Base-by-base conservation (phyloP, 1,284 basidiomycete species). In the Sphagnurus paluster region DNA sequence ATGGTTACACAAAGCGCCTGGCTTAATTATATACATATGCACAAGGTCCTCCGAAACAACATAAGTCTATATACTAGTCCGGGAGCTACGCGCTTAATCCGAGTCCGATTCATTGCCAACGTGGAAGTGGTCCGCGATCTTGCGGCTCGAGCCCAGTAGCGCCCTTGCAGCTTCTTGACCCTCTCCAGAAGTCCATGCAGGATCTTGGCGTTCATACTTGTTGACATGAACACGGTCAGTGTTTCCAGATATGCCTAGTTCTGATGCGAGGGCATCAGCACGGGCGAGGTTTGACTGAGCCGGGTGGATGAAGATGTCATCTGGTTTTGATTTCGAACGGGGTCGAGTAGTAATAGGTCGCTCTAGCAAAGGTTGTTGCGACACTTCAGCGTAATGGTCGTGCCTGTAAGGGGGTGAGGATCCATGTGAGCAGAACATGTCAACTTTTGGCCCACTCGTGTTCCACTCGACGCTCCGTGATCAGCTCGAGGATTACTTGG, bases 281-380 rank as follows among this genome's bases (percentile, higher is more conserved):
- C 82, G 77, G 5, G 79, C 79, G 48, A 83, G 54, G 56, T 84
- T 84, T 28, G 80, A 82, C 30, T 81, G 59, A 29, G 61, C 65
- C 1, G 84, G 82, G 55, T 84, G 82, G 40, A 84, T 84, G 56
- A 79, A 78, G 43, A 84, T 78, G 36, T 58, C 61, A 8, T 76
- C 73, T 1, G 81, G 81, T 57, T 81, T 82, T 38, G 77, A 74
- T 58, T 68, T 78, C 13, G 74, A 67, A 41, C 75, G 73, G 10
- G 70, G 66, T 28, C 71, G 70, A 23, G 61, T 59, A 42, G 54
- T 50, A 17, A 53, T 21, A 38, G 56, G 46, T 37, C 44, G 44
- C 39, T 58, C 53, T 19, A 63, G 54, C 39, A 65, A 56, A 19
- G 61, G 56, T 42, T 59, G 57, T 16, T 55, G 50, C 0, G n/a